Percentiles rank a stretch among this genome's conserved stretches.
These are phyloP conservation scores for Penicillium sp. DNA, from an alignment of 2,329 filamentous ascomycete genomes.

Conservation along the genomic window DNA sequence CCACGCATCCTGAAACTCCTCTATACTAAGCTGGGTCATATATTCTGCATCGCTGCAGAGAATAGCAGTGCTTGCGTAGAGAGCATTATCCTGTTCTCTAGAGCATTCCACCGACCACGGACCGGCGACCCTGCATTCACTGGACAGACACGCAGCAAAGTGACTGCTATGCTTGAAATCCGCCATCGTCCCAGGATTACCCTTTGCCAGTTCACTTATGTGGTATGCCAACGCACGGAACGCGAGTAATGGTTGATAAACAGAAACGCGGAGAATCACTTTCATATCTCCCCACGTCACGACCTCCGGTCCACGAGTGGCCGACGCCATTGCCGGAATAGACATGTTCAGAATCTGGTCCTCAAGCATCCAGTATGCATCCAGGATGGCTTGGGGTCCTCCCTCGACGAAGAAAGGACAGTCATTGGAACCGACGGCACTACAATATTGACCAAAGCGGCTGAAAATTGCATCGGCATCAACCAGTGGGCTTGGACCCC, in stretches of 20 bases:
- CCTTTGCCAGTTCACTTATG: conserved; percentile 23
- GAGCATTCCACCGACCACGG: conserved; percentile 32
- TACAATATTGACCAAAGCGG: conserved; percentile 32
- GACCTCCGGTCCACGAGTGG: conserved; percentile 31
- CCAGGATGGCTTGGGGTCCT: conserved; percentile 27
- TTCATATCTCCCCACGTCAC: conserved; percentile 37
- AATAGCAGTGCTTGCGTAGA: conserved; percentile 30
- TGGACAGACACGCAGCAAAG: conserved; percentile 25
- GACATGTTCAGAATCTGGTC: conserved; percentile 24
- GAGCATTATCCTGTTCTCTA: conserved; percentile 23
- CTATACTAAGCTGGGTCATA: conserved; percentile 15
- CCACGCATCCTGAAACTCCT: conserved; percentile 25
- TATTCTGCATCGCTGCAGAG: conserved; percentile 31
- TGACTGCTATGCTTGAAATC: conserved; percentile 29
- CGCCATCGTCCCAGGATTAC: conserved; percentile 27
- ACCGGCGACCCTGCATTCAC: conserved; percentile 27
- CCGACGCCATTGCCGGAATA: conserved; percentile 29
- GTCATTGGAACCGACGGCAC: conserved; percentile 21
- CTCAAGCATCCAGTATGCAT: conserved; percentile 25
- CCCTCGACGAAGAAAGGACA: conserved; percentile 32
- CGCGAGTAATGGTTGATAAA: conserved; percentile 32
- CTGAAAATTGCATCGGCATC: conserved; percentile 38
- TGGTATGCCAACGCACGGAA: conserved; percentile 28
- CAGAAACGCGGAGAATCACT: conserved; percentile 25
- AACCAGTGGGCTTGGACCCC: conserved; percentile 23